Evolutionary conservation across 2,329 filamentous ascomycete species (phyloP).

Genomic region (Trichoderma polysporum): DNA sequence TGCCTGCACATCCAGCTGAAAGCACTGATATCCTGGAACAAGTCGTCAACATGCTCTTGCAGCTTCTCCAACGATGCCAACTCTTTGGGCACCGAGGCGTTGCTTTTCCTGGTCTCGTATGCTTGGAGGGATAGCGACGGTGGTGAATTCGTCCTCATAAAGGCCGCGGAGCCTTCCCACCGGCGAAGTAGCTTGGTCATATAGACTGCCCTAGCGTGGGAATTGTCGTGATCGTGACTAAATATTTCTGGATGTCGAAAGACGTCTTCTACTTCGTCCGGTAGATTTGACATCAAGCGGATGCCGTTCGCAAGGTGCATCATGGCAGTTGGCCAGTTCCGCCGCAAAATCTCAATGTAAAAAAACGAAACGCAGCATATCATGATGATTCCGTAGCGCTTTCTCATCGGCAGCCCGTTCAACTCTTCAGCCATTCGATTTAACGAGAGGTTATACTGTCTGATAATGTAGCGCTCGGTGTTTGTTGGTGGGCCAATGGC

Average conservation of each 20-base stretch:
- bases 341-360: slow-evolving; percentile 33
- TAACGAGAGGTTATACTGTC: slow-evolving; percentile 41
- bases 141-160: slow-evolving; percentile 25
- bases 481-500: slow-evolving; percentile 26
- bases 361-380: slow-evolving; percentile 36
- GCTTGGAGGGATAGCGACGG: slow-evolving; percentile 25
- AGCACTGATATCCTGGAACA: slow-evolving; percentile 28
- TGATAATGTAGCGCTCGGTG: slow-evolving; percentile 39
- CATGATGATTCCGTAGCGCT: slow-evolving; percentile 29
- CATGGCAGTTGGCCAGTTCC: slow-evolving; percentile 29
- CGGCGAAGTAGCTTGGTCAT: slow-evolving; percentile 27
- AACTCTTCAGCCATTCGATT: slow-evolving; percentile 30
- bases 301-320: slow-evolving; percentile 33
- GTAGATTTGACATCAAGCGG: slow-evolving; percentile 33
- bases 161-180: slow-evolving; percentile 27
- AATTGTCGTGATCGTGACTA: slow-evolving; percentile 20
- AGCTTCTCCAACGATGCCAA: slow-evolving; percentile 24
- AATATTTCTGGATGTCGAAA: slow-evolving; percentile 24
- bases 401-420: slow-evolving; percentile 16
- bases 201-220: slow-evolving; percentile 25
- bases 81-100: slow-evolving; percentile 14
- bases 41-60: slow-evolving; percentile 25
- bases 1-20: slow-evolving; percentile 24
- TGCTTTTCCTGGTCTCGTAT: slow-evolving; percentile 23
- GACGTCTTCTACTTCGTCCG: slow-evolving; percentile 25